Conservation (phyloP, 192 early-diverging fungal species). For the Linnemannia exigua region DNA sequence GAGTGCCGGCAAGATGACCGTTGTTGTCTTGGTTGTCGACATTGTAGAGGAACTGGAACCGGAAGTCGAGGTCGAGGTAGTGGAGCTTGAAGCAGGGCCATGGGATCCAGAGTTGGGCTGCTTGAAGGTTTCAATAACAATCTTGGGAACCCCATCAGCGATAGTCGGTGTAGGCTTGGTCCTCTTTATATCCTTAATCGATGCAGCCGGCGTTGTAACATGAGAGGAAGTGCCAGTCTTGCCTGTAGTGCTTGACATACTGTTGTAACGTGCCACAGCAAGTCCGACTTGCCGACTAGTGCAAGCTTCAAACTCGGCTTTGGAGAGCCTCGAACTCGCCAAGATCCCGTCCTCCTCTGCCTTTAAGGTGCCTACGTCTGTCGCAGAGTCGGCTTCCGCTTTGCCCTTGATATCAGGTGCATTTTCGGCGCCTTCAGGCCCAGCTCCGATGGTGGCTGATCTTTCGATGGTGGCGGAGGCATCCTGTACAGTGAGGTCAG, state of each 20-base stretch:
- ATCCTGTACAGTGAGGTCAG: background rate
- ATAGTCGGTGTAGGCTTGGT: background rate
- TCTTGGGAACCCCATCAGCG: conserved; percentile 12
- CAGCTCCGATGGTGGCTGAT: background rate
- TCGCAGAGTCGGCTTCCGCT: background rate
- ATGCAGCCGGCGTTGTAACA: background rate
- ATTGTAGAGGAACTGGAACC: background rate
- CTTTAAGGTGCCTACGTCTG: background rate
- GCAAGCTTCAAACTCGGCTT: background rate
- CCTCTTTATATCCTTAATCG: background rate
- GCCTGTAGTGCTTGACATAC: background rate
- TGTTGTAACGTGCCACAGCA: background rate
- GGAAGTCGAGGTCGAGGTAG: background rate
- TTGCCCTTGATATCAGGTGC: background rate
- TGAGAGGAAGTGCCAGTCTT: background rate
- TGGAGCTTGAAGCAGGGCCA: background rate
- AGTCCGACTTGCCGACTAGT: background rate
- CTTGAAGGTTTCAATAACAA: background rate
- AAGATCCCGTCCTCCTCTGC: background rate
- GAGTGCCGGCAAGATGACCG: conserved; percentile 20
- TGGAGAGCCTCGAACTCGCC: conserved; percentile 7
- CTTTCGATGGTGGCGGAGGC: background rate
- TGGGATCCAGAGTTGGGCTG: background rate
- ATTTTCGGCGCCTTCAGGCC: no score
- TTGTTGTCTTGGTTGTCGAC: background rate